Evolutionary conservation across 352 stramenopile species (phyloP), one percentile per base, ranked within the genome.

Genomic region (Phytopythium aichiense): DNA sequence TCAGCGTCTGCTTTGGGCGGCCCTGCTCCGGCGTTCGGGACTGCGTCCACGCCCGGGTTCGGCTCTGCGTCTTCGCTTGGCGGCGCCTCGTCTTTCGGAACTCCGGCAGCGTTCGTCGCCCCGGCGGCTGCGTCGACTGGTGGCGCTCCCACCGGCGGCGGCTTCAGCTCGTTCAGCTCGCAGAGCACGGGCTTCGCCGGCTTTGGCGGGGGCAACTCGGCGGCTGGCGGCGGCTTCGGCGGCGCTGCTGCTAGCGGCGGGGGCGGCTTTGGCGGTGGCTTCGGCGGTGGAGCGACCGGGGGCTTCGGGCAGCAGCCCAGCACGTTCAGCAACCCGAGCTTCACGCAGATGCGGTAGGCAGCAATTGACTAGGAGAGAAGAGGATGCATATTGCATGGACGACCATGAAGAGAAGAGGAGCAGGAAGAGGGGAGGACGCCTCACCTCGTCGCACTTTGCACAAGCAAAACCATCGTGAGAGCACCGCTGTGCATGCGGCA

Each of bases 301-400:
- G 65, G 63, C 12, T 83, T 86, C 22, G 66, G 68, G 6, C 74
- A 84, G 48, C 74, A 84, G 40, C 46, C 67, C 43, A 43, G 63
- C n/a, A 37, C 69, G 13, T 87, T 87, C 56, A 67, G 35, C 8
- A 77, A 58, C 58, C 58, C 74, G 23, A 87, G 77, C 63, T 87
- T 87, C 51, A 85, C 77, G 3, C 77, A 80, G 56, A 84, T 84
- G 75, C 72, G 70, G 40, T 84, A 54, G 28, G 23, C 42, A 5
- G 20, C 40, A 20, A 25, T 15, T 25, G 42, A 11, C 18, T 25
- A 25, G n/a, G 20, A 45, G 42, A 48, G 46, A 45, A 12, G 20
- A 49, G 42, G 8, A 25, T 49, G 42, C 42, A 49, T 49, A 4
- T 49, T 49, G 20, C 20, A 11, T 49, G 42, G 42, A 49, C 42